Base-by-base conservation (phyloP, 768 basidiomycete species). In the Podaxis mareebaensis region DNA sequence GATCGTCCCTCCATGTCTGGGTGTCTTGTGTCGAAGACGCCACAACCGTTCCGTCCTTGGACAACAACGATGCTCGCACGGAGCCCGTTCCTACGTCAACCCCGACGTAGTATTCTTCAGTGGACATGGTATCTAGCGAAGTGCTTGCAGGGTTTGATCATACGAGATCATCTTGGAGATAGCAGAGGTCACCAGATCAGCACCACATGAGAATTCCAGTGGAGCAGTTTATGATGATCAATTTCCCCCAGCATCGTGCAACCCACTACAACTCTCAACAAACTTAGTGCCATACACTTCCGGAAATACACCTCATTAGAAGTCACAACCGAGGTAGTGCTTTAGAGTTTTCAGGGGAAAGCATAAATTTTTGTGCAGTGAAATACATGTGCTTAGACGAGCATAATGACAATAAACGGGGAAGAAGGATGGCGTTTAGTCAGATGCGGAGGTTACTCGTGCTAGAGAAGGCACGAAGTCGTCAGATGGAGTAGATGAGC, bases 71-170 rank as follows among this genome's bases (percentile, higher is more conserved):
- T 0, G 95, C 95, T 59, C 97, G 86, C 6, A 89, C 95, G 22
- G 95, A 98, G 63, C 96, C 95, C 1, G 97, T 98, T 13, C 97
- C 97, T 36, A 96, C 92, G 73, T 92, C 90, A 63, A 92, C 78
- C 53, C 91, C 90, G 65, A 93, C 81, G 73, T 89, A 92, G 73
- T 85, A 85, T 59, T 78, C 71, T 44, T 66, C 49, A n/a, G 33
- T 56, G 52, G 75, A 70, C 80, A 83, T 82, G 46, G 66, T 63
- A 22, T 61, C 57, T 48, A 38, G 60, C 22, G 56, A 54, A 38
- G 48, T 40, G 30, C n/a, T 48, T 20, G 8, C 3, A 58, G 55
- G 51, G 17, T 52, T 15, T 44, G 59, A 42, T 49, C 40, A 52
- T 63, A 17, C 60, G 11, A 38, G 52, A 26, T 58, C 40, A 56